A percentile compares a stretch with the other conserved stretches of the same genome.
These are phyloP conservation scores for Lactarius hatsudake DNA, from an alignment of 768 basidiomycete genomes.

Conservation along the genomic window DNA sequence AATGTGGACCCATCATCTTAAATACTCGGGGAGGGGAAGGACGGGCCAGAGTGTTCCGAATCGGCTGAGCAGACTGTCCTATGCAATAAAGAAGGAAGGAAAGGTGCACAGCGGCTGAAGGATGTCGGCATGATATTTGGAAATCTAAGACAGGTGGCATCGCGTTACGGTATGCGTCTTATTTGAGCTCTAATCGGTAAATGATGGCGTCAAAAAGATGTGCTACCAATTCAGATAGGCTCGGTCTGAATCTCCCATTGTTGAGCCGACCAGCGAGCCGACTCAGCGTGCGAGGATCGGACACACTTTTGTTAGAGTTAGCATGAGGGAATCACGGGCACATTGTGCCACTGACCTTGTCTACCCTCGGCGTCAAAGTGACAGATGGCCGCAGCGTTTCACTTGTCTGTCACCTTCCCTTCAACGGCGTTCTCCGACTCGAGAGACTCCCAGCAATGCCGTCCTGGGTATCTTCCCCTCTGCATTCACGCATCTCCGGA, in stretches of 20 bases:
- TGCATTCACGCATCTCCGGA: not conserved
- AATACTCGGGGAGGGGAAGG: conserved; percentile 4
- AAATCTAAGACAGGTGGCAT: conserved; percentile 25
- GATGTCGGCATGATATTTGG: conserved; percentile 26
- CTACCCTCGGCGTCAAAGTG: conserved; percentile 11
- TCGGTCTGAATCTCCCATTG: not conserved
- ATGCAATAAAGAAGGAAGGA: conserved; percentile 14
- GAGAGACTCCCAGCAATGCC: conserved; percentile 5
- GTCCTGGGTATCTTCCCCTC: conserved; percentile 1
- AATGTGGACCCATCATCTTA: conserved; percentile 7
- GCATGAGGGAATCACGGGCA: not conserved
- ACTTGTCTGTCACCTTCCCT: conserved; percentile 6
- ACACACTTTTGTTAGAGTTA: not conserved
- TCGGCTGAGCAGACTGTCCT: conserved; percentile 3
- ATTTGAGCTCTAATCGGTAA: conserved; percentile 5
- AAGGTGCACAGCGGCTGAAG: conserved; percentile 3
- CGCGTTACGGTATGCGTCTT: conserved; percentile 19
- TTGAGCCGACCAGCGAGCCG: not conserved
- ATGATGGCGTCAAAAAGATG: not conserved
- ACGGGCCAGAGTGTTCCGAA: not conserved
- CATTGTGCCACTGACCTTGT: not conserved
- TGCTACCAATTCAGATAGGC: not conserved
- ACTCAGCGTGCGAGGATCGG: not conserved
- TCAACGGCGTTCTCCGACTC: conserved; percentile 16
- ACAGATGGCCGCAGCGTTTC: conserved; percentile 5